Evolutionary conservation across 169 alveolate species (phyloP), one percentile per base, ranked within the genome.

Genomic region (Toxoplasma gondii): DNA sequence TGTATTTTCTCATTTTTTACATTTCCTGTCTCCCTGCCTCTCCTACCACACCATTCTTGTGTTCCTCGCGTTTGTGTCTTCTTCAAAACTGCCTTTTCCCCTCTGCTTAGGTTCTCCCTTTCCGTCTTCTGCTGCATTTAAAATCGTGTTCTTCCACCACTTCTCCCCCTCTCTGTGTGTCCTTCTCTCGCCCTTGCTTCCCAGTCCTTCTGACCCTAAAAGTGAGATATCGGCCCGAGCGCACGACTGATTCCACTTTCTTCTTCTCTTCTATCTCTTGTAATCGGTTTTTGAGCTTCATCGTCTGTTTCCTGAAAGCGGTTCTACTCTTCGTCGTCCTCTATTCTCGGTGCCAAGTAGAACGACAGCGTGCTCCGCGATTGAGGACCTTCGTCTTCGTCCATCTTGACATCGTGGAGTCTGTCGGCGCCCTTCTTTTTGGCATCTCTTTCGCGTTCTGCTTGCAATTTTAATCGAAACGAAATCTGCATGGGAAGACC

Each of bases 401-500:
- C 90, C 90, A 82, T 82, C 41, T 82, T 82, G 17, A 82, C 90
- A 43, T 82, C 90, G 53, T 12, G 67, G 12, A 44, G 4, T 12
- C 64, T 36, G 69, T 82, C 90, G 12, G 69, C 67, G 53, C 90
- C 90, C 64, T 82, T 82, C 67, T 44, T 82, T 44, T 74, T 74
- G 84, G 39, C 43, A 27, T 74, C 84, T 44, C 90, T 82, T 43
- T 82, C 90, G 12, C 67, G 34, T 16, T 82, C 90, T 24, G 90
- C 90, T 39, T 82, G 90, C 34, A 82, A 31, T 67, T 36, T 22
- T 19, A 82, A 67, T 31, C 67, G 69, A 36, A 82, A 82, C 36
- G 67, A 29, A 27, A 82, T 43, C 90, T 43, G 90, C 90, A 82
- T 82, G 41, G 90, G 90, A 17, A 41, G 90, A 34, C 90, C 90